Evolutionary conservation across 148 eudicot genomes (phyloP), one percentile per base, ranked within the genome.

Genomic region (Chenopodium berlandieri): DNA sequence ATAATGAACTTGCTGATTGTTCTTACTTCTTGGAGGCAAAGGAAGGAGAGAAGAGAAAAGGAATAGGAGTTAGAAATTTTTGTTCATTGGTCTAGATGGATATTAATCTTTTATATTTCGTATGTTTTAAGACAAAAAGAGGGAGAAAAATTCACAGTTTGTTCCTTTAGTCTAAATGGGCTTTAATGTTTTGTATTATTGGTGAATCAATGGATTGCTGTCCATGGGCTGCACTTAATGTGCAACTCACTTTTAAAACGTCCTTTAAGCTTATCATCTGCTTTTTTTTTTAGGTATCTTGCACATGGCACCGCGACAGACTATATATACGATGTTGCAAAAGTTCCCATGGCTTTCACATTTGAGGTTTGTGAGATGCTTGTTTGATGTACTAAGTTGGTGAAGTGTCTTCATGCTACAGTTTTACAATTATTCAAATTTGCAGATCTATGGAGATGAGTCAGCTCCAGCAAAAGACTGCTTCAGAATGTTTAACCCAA

Each of bases 281-380:
- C 78, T 75, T 66, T 79, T 40, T 37, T 50, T 71, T 73, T 47
- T 75, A 95, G 99, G 90, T 95, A 95, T 88, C 87, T 95, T 75
- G 99, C 99, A 22, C 99, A 95, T 81, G 99, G 99, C 71, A 95
- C 99, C 47, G 97, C 99, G 2, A 95, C 99, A 16, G 99, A 95
- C 83, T 95, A 90, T 82, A 90, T 95, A 90, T 95, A 89, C 86
- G 97, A 94, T 50, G 80, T 95, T 80, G 97, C 95, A 63, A 91
- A 92, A 85, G 97, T 95, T 79, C 98, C 99, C 82, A 87, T 95
- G 99, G 90, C 97, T 83, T 95, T 94, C 92, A 95, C 99, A 58
- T 95, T 95, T 34, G 99, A 95, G 99, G 99, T 94, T 70, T 80
- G 88, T 82, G 47, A 77, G 47, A 82, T 31, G 22, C 44, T n/a